phyloP scores from a whole-genome alignment of 2,329 filamentous ascomycete species.

The Claviceps maximensis region DNA sequence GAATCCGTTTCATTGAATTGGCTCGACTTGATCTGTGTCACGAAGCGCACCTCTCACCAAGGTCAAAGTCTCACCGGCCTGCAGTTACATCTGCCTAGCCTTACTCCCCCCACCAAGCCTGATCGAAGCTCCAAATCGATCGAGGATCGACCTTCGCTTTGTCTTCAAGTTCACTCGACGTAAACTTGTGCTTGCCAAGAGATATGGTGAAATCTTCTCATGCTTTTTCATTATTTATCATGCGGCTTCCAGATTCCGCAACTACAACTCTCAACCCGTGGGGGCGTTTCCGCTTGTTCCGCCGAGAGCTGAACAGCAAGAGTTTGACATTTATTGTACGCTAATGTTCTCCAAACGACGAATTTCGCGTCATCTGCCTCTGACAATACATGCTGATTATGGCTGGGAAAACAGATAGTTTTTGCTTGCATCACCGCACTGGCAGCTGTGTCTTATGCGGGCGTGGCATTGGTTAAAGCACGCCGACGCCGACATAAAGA shows the following conservation, averaged over 20 bases:
- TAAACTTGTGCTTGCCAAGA: background rate
- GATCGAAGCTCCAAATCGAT: background rate
- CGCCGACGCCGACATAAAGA: background rate
- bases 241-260: background rate
- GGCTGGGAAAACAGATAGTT: slow-evolving; percentile 1
- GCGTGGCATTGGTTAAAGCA: background rate
- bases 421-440: background rate
- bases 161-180: background rate
- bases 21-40: too few species aligned
- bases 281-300: background rate
- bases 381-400: background rate
- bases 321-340: slow-evolving; percentile 8
- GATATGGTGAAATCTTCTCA: background rate
- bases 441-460: background rate
- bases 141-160: background rate
- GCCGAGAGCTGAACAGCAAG: slow-evolving; percentile 3
- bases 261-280: background rate
- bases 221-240: background rate
- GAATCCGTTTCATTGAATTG: too few species aligned
- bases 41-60: too few species aligned
- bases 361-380: background rate
- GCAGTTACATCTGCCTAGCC: background rate
- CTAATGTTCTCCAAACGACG: background rate
- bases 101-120: background rate
- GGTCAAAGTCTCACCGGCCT: too few species aligned